Base-by-base conservation (phyloP, 2,329 filamentous ascomycete genomes). In the Diaporthe sp. region DNA sequence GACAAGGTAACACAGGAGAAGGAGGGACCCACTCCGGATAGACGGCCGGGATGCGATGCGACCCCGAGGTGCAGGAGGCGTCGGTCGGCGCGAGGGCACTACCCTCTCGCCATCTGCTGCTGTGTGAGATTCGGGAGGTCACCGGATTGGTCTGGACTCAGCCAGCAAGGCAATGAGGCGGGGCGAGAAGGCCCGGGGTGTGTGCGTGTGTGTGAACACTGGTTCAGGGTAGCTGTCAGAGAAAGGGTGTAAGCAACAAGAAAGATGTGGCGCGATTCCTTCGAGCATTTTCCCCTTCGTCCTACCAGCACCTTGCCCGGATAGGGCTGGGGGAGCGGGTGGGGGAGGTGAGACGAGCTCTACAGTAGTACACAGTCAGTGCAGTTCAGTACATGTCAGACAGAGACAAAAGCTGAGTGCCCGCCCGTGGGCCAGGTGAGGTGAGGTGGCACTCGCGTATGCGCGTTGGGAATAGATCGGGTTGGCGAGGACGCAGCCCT, bases 121-220 rank as follows among this genome's bases (percentile, higher is more conserved):
- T 69, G 58, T 65, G 71, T 57, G 58, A 65, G 71, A 57, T 65
- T 57, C 71, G 58, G 71, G 58, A 73, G 34, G 46, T 13, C 31
- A 31, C 28, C 17, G 37, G 71, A 73, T 65, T 65, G 71, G 71
- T 19, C 58, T 73, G 58, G 71, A 73, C 57, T 57, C 71, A 65
- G 59, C 39, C 39, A 44, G 15, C n/a, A 8, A n/a, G 15, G n/a
- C 58, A 28, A 34, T 46, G 46, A 57, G 46, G 46, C 51, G 51
- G 42, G 34, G 37, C n/a, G 25, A 42, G 13, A 4, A 69, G 46
- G 31, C 34, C 19, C 28, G 44, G 42, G n/a, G 25, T 12, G 39
- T 19, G 51, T 15, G 51, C 19, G 51, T 55, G 34, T 39, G 67
- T 44, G 51, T 42, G 68, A 70, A 70, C 68, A 58, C 51, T 71